Evolutionary conservation across 202 grass and related monocot genomes (phyloP), one percentile per base, ranked within the genome.

Genomic region (Zoysia matrella): DNA sequence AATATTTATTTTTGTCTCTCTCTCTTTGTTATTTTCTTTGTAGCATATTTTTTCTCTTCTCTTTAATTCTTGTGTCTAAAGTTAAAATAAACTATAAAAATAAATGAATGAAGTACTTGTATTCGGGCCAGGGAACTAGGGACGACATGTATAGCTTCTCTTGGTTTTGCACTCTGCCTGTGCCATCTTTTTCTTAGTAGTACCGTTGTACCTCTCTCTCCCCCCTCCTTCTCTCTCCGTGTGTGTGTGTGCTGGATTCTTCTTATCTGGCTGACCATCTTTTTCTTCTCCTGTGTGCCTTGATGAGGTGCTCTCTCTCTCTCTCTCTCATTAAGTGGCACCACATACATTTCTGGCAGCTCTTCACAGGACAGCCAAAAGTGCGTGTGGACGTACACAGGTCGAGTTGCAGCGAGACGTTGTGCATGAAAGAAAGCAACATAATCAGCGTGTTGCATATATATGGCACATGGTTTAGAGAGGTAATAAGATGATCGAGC

Each of bases 311-410:
- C 30, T 36, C 30, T 36, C 30, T 36, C 30, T 36, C 30, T 36
- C 42, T 78, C 55, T 68, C 72, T 68, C 6, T 14, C 62, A 36
- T 36, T 36, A 36, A 36, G 30, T 1, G 30, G 30, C 30, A 36
- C 30, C 30, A 36, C 30, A 36, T 36, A 36, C 0, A 36, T 36
- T 36, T 36, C 30, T 36, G 30, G 82, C 7, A 62, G 65, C 54
- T 52, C 46, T 77, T 58, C 22, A 77, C 0, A 56, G 67, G 47
- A 71, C 65, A 8, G 47, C 65, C 11, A 71, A 61, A 71, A 77
- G 51, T 72, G 62, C 81, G 44, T 69, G 54, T 80, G 86, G 22
- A 45, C 53, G 12, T 12, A 68, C 69, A 68, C 36, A 36, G 30
- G 30, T 62, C 47, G 55, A 52, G 13, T 74, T 80, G 74, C 47